Base-by-base conservation (phyloP, 164 flowering plant species). In the Aristolochia fimbriata region DNA sequence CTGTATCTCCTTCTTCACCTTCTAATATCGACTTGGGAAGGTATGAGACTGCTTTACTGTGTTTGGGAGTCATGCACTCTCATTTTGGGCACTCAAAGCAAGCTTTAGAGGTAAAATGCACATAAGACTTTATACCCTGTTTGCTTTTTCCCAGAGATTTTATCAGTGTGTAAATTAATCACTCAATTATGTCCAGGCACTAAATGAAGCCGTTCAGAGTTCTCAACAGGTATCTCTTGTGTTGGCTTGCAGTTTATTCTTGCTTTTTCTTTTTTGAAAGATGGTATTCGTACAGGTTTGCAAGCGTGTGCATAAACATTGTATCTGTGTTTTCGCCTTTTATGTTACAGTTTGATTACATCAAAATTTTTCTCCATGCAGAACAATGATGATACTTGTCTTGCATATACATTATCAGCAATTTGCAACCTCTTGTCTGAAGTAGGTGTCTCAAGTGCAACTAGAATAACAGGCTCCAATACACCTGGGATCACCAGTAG, bases 11-110 rank as follows among this genome's bases (percentile, higher is more conserved):
- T 49, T 65, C 74, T 63, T 75, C 82, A 48, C 61, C 86, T 63
- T 74, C 75, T 56, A 65, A 65, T 45, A 70, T 56, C 69, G 70
- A 60, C 65, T 66, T 71, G 57, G 98, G 91, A 68, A 84, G 86
- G 76, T 89, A 82, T 70, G 94, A 85, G 70, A 81, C 77, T 78
- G 97, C 91, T 60, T 76, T 87, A 61, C 69, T 93, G 62, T 93
- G 94, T 70, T 71, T 84, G 71, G 98, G 97, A 46, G 79, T 83
- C 88, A 82, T 87, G 93, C 97, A 93, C 73, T 77, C 83, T 65
- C 87, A 89, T 72, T 80, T 87, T 82, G 98, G 98, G 60, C 97
- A 93, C 71, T 95, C 96, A 54, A 83, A 77, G 53, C 83, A 78
- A 74, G 91, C 96, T 65, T 68, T 89, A 69, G 85, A 87, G 84